phyloP scores from a whole-genome alignment of 495 filamentous ascomycete species.

The Penicillium bovifimosum region DNA sequence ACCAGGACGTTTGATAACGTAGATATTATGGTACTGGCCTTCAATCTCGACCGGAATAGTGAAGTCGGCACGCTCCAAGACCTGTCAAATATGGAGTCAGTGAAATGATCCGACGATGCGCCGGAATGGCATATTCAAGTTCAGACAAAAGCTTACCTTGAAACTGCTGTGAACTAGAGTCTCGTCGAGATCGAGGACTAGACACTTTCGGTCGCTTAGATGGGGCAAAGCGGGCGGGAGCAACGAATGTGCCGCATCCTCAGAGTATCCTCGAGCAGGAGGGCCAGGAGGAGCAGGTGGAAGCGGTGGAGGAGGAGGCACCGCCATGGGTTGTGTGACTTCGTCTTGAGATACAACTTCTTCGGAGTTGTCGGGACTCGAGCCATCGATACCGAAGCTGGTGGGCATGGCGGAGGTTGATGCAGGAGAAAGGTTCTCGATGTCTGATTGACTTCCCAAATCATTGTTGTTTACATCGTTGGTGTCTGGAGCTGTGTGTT shows the following conservation, averaged over 20 bases:
- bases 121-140: not conserved
- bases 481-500: constrained; percentile 8
- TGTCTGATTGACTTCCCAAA: constrained; percentile 7
- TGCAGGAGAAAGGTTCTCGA: constrained; percentile 10
- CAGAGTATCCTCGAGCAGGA: constrained; percentile 16
- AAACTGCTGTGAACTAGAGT: constrained; percentile 99
- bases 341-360: constrained; percentile 16
- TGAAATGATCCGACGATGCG: constrained; percentile 2
- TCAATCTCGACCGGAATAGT: constrained; percentile 99
- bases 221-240: constrained; percentile 72
- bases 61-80: constrained; percentile 96
- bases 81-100: constrained; percentile 50
- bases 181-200: constrained; percentile 94
- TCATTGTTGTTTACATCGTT: constrained; percentile 7
- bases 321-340: constrained; percentile 32
- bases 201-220: constrained; percentile 81
- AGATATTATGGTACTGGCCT: constrained; percentile 98
- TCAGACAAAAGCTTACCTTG: constrained; percentile 58
- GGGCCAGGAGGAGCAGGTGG: constrained; percentile 30
- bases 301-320: constrained; percentile 59
- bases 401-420: not conserved
- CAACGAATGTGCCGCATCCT: constrained; percentile 52
- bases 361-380: constrained; percentile 21
- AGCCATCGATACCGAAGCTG: constrained; percentile 4
- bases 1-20: constrained; percentile 96